Evolutionary conservation across 768 basidiomycete species (phyloP), one percentile per base, ranked within the genome.

Genomic region (Pleurotus ostreatus): DNA sequence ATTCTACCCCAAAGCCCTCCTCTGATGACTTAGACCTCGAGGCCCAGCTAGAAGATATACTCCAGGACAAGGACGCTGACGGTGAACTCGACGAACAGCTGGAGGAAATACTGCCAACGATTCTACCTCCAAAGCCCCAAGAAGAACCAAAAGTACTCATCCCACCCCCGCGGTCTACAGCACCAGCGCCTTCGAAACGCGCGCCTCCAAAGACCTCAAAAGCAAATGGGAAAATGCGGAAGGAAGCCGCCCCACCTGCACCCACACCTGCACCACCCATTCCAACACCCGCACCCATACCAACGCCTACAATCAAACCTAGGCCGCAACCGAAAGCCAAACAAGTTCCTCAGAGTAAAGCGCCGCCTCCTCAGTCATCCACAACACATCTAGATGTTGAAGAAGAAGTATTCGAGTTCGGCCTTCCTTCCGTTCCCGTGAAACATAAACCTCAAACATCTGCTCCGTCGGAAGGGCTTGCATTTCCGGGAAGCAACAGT

Each of bases 381-480:
- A 25, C 46, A 6, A 44, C 41, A n/a, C 41, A n/a, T 61, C 38
- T 62, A 8, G 67, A 74, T 56, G 69, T 64, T n/a, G 74, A 78
- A 12, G 82, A 74, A 59, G 80, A 82, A 55, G 73, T 73, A 25
- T 71, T 83, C 5, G 71, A 73, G 56, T 78, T 85, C 58, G 80
- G 80, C 5, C 67, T 71, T 22, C 78, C 80, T 16, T 71, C 78
- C 22, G 48, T 4, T 7, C 48, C 53, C 16, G 53, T 9, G 25
- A 70, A 67, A 26, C 64, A 63, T 49, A 78, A 79, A 64, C 71
- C 71, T 11, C 56, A 65, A 12, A 62, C 67, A 23, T 63, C 69
- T 13, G 70, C 70, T 2, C 55, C 64, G 4, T 61, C 73, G 7
- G 61, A 66, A 8, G 67, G 62, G 34, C 69, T 80, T 25, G 74